Percentiles rank a stretch among this genome's conserved stretches.
Conservation (phyloP, 1,284 basidiomycete genomes). For the Exsudoporus floridanus region DNA sequence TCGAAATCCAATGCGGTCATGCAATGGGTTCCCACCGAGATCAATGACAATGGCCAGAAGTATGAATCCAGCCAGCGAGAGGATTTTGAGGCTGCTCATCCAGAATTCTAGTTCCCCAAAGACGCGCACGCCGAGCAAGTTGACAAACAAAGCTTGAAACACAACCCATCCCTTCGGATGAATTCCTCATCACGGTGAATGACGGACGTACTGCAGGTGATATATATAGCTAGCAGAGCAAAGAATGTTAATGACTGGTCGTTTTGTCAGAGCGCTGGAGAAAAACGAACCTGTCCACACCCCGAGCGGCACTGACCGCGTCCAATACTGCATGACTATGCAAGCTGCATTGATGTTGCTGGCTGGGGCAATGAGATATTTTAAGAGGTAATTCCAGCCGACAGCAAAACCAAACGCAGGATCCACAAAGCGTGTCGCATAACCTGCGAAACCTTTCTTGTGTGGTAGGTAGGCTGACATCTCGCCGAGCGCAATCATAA, state of each 20-base stretch:
- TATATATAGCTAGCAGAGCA: conserved; percentile 48
- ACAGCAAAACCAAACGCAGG: conserved; percentile 50
- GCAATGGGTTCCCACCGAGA: conserved; percentile 61
- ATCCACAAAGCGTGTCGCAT: conserved; percentile 48
- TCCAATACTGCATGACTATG: conserved; percentile 18
- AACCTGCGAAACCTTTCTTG: conserved; percentile 46
- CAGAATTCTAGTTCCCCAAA: conserved; percentile 65
- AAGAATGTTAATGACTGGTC: conserved; percentile 26
- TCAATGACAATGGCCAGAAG: conserved; percentile 53
- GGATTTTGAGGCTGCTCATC: conserved; percentile 55
- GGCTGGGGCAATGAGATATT: conserved; percentile 15
- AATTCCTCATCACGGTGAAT: background rate
- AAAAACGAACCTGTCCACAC: conserved; percentile 14
- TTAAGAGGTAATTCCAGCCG: conserved; percentile 39
- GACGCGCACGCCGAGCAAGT: conserved; percentile 51
- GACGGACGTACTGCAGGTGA: conserved; percentile 47
- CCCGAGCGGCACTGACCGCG: conserved; percentile 15
- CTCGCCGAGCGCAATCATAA: conserved; percentile 43
- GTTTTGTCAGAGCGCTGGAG: conserved; percentile 43
- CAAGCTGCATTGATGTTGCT: conserved; percentile 19
- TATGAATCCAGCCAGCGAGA: conserved; percentile 60
- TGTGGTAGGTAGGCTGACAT: conserved; percentile 44
- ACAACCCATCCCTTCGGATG: background rate
- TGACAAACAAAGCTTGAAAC: conserved; percentile 50
- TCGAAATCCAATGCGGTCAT: conserved; percentile 64